A percentile compares a stretch with the other conserved stretches of the same genome.
Conservation (phyloP, 2,329 filamentous ascomycete species). For the Zelopaecilomyces penicillatus region DNA sequence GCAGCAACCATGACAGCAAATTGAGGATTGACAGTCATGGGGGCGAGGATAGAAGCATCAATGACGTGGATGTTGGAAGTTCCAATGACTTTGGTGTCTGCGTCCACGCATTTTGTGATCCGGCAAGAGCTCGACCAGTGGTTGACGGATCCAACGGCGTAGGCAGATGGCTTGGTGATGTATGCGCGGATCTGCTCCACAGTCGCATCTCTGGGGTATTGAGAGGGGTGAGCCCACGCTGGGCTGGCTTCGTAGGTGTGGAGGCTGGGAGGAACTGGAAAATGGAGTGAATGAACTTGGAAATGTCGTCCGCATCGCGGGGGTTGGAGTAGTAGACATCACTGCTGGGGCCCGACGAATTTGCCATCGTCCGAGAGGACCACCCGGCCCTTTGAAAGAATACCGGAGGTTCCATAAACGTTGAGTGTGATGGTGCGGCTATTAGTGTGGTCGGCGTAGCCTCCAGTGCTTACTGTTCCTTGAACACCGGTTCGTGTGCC, state of each 20-base stretch:
- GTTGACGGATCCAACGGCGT: slow-evolving; percentile 41
- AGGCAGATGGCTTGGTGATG: slow-evolving; percentile 38
- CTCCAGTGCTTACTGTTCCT: slow-evolving; percentile 43
- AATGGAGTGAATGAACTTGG: slow-evolving; percentile 40
- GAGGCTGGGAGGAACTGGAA: slow-evolving; percentile 32
- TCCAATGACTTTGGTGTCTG: slow-evolving; percentile 36
- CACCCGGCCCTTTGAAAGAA: slow-evolving; percentile 40
- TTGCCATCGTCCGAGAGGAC: slow-evolving; percentile 30
- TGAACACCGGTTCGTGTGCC: slow-evolving; percentile 37
- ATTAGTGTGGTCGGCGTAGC: slow-evolving; percentile 29
- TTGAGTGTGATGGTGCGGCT: slow-evolving; percentile 46
- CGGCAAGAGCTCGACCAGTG: slow-evolving; percentile 47
- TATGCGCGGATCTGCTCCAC: slow-evolving; percentile 40
- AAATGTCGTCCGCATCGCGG: slow-evolving; percentile 39
- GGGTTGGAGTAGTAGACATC: slow-evolving; percentile 40
- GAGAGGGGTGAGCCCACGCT: slow-evolving; percentile 33
- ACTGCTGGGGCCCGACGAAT: slow-evolving; percentile 28
- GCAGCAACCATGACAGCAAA: slow-evolving; percentile 47
- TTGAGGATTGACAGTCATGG: slow-evolving; percentile 45
- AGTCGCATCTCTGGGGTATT: slow-evolving; percentile 36
- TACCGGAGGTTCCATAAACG: slow-evolving; percentile 47
- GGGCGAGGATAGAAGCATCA: slow-evolving; percentile 40
- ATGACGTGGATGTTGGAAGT: slow-evolving; percentile 43
- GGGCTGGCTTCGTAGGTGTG: slow-evolving; percentile 18
- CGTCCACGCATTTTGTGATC: slow-evolving; percentile 41